These are phyloP conservation scores for Asterionellopsis glacialis DNA, from an alignment of 108 stramenopile species.

Conservation along the genomic window DNA sequence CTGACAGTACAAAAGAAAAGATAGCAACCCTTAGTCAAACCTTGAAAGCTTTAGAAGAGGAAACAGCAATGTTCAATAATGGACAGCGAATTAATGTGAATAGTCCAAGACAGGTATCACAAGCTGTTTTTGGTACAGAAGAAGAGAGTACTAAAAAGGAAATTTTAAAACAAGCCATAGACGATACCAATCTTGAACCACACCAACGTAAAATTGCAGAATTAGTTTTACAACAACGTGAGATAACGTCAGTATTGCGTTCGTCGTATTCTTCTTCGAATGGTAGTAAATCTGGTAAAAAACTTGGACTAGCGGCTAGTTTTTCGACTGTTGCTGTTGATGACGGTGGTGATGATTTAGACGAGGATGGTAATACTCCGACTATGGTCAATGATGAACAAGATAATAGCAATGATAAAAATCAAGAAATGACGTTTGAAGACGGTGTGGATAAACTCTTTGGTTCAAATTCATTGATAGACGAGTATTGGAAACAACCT, in stretches of 20 bases:
- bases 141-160: constrained; percentile 15
- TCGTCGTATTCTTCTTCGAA: neutral
- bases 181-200: constrained; percentile 3
- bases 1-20: too few relatives aligned
- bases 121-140: constrained; percentile 44
- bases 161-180: constrained; percentile 17
- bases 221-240: constrained; percentile 52
- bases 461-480: constrained; percentile 24
- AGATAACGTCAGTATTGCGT: constrained; percentile 6
- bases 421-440: constrained; percentile 10
- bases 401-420: too few relatives aligned
- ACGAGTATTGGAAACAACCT: constrained; percentile 64
- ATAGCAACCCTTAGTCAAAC: too few relatives aligned
- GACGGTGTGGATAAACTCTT: constrained; percentile 27
- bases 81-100: constrained; percentile 51
- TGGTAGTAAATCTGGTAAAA: neutral
- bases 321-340: constrained; percentile 1
- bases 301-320: neutral
- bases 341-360: neutral
- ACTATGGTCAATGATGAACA: neutral
- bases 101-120: constrained; percentile 68
- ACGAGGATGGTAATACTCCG: neutral
- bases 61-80: constrained; percentile 22
- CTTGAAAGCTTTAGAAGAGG: neutral
- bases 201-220: constrained; percentile 33